Evolutionary conservation across 2,329 filamentous ascomycete genomes (phyloP).

Genomic region (Coniochaeta sp.): DNA sequence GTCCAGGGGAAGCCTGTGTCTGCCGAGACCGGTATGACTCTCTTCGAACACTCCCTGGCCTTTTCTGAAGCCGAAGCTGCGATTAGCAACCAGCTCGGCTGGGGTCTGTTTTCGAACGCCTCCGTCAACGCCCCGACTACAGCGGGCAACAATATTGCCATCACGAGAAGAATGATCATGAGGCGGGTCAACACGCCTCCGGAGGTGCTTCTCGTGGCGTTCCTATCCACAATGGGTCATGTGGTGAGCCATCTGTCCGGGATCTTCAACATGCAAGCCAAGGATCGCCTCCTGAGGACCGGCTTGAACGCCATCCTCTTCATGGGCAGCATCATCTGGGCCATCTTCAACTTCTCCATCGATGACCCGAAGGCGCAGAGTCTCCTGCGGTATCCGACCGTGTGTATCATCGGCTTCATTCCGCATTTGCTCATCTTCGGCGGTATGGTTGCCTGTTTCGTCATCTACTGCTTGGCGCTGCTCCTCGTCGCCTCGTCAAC

Average conservation of each 20-base stretch:
- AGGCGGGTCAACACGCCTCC: slow-evolving; percentile 80
- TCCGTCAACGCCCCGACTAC: slow-evolving; percentile 34
- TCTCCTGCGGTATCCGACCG: slow-evolving; percentile 81
- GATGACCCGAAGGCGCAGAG: slow-evolving; percentile 56
- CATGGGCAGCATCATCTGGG: slow-evolving; percentile 78
- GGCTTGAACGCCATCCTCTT: slow-evolving; percentile 87
- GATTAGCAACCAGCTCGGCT: slow-evolving; percentile 70
- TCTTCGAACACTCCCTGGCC: slow-evolving; percentile 92
- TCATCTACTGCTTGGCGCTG: slow-evolving; percentile 74
- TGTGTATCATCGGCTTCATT: slow-evolving; percentile 91
- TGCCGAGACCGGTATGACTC: slow-evolving; percentile 89
- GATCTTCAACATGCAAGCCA: slow-evolving; percentile 70
- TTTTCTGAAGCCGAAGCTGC: slow-evolving; percentile 94
- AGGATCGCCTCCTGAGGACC: slow-evolving; percentile 77
- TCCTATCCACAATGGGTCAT: slow-evolving; percentile 86
- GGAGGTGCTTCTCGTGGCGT: slow-evolving; percentile 77
- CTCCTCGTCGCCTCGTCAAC: slow-evolving; percentile 65
- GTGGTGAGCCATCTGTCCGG: slow-evolving; percentile 78
- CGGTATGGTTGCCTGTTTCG: slow-evolving; percentile 68
- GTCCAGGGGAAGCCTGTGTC: slow-evolving; percentile 74
- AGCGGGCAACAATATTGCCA: slow-evolving; percentile 34
- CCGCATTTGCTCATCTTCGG: slow-evolving; percentile 82
- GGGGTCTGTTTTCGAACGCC: slow-evolving; percentile 51
- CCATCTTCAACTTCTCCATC: slow-evolving; percentile 55
- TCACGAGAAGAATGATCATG: slow-evolving; percentile 62